Base-by-base conservation (phyloP, 768 basidiomycete genomes). In the Heimioporus sp. region DNA sequence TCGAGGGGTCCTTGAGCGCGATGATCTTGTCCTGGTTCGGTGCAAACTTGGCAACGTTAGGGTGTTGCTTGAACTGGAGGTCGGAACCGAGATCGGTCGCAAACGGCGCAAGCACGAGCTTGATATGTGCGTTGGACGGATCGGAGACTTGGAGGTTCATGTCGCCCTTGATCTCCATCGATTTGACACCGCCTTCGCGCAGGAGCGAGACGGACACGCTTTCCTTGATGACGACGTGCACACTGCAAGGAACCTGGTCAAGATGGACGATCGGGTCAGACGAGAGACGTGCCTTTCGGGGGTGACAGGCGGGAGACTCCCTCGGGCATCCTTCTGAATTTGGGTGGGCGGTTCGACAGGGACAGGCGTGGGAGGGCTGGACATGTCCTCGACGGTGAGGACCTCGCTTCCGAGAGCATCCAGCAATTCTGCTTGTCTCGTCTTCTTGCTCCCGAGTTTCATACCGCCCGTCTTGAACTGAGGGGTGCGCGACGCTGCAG, bases 51-150 rank as follows among this genome's bases (percentile, higher is more conserved):
- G 85, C 89, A 13, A 98, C 90, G 53, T 97, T 87, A 8, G 96
- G 96, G 63, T 98, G 97, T 60, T 97, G 93, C 72, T 98, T 98
- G 80, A 96, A 97, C 68, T 96, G 93, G 39, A 98, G 72, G 36
- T 80, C 85, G 45, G 79, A 80, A 49, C 79, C 84, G 51, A 86
- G 80, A 55, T 83, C 80, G 11, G 76, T 73, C 13, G 80, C 70
- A 16, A 82, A 71, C 0, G 82, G 71, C 1, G 78, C 71, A 20
- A n/a, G n/a, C n/a, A n/a, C n/a, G 49, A 98, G 75, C 44, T 81
- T 81, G 64, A 97, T 71, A 54, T 87, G 85, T 4, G 89, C 79
- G 19, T 81, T 71, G n/a, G 81, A 75, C 0, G 90, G 71, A 53
- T 95, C 92, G 13, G 88, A 73, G 54, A 98, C 87, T 46, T 85